Conservation (phyloP, 192 early-diverging fungal species). For the Coemansia aciculifera region DNA sequence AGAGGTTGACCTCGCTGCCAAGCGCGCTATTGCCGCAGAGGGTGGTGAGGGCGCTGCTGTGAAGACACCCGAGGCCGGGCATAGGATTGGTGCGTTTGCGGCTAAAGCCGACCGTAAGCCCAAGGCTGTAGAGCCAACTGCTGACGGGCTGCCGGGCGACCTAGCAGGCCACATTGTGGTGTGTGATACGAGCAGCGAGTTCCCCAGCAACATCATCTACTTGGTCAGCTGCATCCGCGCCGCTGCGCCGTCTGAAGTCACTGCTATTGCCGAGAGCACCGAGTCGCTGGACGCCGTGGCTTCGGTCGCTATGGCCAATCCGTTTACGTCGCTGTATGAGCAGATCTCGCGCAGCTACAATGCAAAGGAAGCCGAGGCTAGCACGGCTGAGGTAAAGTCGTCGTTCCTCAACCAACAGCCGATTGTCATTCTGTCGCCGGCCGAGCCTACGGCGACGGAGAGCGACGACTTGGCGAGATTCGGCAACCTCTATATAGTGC, state of each 20-base stretch:
- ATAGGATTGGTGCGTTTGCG: neutral
- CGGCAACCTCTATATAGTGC: slow-evolving; percentile 57
- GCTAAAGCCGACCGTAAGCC: neutral
- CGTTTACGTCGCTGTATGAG: slow-evolving; percentile 49
- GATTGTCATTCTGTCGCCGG: slow-evolving; percentile 62
- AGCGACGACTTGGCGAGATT: slow-evolving; percentile 54
- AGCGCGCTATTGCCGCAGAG: neutral
- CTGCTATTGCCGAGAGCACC: slow-evolving; percentile 18
- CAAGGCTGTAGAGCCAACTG: slow-evolving; percentile 18
- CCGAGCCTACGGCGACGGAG: slow-evolving; percentile 45
- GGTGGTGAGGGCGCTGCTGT: neutral
- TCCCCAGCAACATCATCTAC: slow-evolving; percentile 67
- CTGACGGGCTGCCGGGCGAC: slow-evolving; percentile 39
- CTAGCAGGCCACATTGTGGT: slow-evolving; percentile 63
- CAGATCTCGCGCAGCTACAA: slow-evolving; percentile 54
- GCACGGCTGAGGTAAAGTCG: neutral
- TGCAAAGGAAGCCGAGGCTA: neutral
- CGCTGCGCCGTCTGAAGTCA: slow-evolving; percentile 50
- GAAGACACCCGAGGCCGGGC: neutral
- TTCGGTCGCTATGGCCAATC: slow-evolving; percentile 10
- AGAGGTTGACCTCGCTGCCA: slow-evolving; percentile 22
- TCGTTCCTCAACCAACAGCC: slow-evolving; percentile 51
- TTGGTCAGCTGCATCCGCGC: slow-evolving; percentile 67
- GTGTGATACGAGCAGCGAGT: slow-evolving; percentile 60
- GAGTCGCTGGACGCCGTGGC: neutral